Base-by-base conservation (phyloP, 2,329 filamentous ascomycete species). In the Penicillium sp. region DNA sequence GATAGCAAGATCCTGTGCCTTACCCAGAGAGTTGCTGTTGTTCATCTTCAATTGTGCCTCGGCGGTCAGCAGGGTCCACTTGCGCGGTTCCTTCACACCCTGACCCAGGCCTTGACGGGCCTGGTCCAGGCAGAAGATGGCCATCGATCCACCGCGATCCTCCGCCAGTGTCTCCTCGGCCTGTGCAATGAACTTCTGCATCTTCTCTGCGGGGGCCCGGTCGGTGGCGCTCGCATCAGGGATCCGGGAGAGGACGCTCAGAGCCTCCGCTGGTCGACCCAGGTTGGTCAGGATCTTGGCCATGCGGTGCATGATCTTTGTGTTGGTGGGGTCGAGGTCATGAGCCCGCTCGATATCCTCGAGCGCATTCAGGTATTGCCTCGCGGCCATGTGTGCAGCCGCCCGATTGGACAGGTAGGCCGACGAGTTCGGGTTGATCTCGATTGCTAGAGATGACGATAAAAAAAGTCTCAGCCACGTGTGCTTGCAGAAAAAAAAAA, bases 371-470 rank as follows among this genome's bases (percentile, higher is more conserved):
- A 85, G 81, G 76, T 90, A 97, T 72, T 90, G 88, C 69, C 89
- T 89, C 62, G 92, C 91, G 57, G 92, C 92, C 84, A 99, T 97
- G 81, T 91, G 92, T 38, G 95, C 95, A 33, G 95, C 95, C 42
- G 95, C 93, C 72, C 95, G 90, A 83, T 99, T 99, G 77, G 92
- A 94, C 68, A 96, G 86, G 79, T 96, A 98, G 50, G 93, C 96
- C 38, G 93, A 84, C 56, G 93, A 96, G 71, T 89, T 85, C 58
- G 93, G 93, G 72, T 94, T 89, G 65, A 94, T 86, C 70, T 95
- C 91, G 73, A 99, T 91, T 64, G 95, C 95, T 97, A 75, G 60
- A 58, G 22, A 45, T 35, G 65, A 26, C 30, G 49, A 68, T 58
- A 65, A 63, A 68, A n/a, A 45, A 54, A 45, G 26, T 63, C 56